Evolutionary conservation across 2,329 filamentous ascomycete species (phyloP), one percentile per base, ranked within the genome.

Genomic region (Trichoderma pleuroti): DNA sequence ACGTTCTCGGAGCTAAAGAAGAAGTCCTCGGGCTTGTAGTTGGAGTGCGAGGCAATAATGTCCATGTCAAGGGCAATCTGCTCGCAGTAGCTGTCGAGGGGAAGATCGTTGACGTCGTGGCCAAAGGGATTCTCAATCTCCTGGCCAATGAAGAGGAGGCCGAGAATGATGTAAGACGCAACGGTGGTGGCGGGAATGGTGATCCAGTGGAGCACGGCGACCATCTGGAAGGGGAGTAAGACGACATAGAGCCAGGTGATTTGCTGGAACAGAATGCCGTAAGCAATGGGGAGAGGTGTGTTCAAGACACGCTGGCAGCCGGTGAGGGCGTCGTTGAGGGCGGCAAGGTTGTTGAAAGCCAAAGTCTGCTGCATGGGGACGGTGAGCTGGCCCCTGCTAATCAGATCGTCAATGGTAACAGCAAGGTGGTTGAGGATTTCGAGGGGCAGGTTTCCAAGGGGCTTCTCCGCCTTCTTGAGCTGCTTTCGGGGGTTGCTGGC

Each of bases 111-210:
- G 75, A 94, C 92, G 73, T 96, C 93, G 73, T 90, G 85, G 70
- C 93, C 93, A 79, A 96, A 96, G 7, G 93, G 93, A 76, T 96
- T 93, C 80, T 96, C 93, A 73, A 96, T 92, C 80, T 96, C 92
- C 73, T 89, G 88, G 49, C 93, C 93, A 76, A 95, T 95, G 73
- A 86, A 83, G 36, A 86, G 82, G 59, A 96, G 88, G 28, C 92
- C 92, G 72, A 96, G 87, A 78, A 96, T 95, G 74, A 96, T 95
- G 80, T 95, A 95, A 4, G 91, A 90, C 3, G 90, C 91, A 5
- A 84, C 85, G 18, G 94, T 83, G 57, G 90, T 91, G 39, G 90
- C 93, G 0, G 93, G 93, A 73, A 96, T 94, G 14, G 93, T 91
- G 73, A 94, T 86, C 90, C 91, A 96, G 9, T 81, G 75, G 1